Percentiles rank a stretch among this genome's conserved stretches.
phyloP scores from a whole-genome alignment of 306 rosid genomes.

The Lablab purpureus region DNA sequence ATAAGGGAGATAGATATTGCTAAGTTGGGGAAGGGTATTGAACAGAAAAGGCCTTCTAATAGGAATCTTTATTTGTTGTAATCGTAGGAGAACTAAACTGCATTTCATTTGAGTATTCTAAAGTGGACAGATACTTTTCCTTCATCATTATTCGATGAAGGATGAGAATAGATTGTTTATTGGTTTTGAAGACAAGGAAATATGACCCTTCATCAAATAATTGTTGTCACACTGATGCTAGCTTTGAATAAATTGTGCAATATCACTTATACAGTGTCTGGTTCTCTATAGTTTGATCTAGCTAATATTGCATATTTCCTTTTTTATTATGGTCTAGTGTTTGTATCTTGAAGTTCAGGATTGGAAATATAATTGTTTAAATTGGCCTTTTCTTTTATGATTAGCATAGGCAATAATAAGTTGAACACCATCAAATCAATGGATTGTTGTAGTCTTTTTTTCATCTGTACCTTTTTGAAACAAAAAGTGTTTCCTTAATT shows the following conservation, averaged over 20 bases:
- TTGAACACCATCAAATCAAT: background rate
- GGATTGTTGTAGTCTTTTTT: background rate
- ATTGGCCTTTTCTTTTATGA: slow-evolving; percentile 8
- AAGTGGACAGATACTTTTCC: background rate
- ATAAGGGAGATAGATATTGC: background rate
- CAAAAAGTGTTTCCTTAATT: background rate
- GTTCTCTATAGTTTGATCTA: background rate
- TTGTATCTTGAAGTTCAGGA: slow-evolving; percentile 2
- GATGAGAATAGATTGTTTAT: background rate
- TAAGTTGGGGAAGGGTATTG: background rate
- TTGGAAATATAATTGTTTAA: slow-evolving; percentile 14
- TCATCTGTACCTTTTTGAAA: background rate
- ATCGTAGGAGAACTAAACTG: background rate
- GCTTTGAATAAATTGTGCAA: background rate
- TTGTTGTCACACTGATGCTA: background rate
- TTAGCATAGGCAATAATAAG: background rate
- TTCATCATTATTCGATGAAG: background rate
- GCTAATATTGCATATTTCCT: slow-evolving; percentile 16
- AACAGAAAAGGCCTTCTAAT: slow-evolving; percentile 8
- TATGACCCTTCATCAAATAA: background rate
- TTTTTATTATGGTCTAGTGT: slow-evolving; percentile 3
- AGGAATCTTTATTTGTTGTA: background rate
- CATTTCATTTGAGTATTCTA: slow-evolving; percentile 1
- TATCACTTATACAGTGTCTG: background rate
- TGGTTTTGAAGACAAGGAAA: background rate